A percentile compares a stretch with the other conserved stretches of the same genome.
Evolutionary conservation across 305 asterid genomes (phyloP).

Genomic region (Fraxinus greggii): DNA sequence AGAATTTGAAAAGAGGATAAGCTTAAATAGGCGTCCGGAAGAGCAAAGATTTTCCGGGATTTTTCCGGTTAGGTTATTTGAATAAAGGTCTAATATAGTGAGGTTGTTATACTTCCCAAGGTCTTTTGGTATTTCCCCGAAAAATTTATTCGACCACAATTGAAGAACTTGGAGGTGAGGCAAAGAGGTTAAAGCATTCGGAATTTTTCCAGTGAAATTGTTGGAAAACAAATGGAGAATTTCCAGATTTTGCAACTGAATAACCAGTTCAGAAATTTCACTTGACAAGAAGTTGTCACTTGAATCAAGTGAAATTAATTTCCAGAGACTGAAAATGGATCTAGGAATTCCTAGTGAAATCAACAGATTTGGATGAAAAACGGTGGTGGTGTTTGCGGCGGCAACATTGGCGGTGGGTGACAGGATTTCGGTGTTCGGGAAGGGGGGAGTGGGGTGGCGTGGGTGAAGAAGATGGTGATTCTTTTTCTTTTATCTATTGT

Average conservation of each 20-base stretch:
- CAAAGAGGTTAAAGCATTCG: slow-evolving; percentile 49
- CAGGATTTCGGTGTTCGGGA: too few species aligned
- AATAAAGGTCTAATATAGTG: slow-evolving; percentile 75
- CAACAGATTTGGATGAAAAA: too few species aligned
- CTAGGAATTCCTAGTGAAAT: slow-evolving; percentile 56
- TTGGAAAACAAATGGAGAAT: slow-evolving; percentile 75
- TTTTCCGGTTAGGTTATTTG: slow-evolving; percentile 63
- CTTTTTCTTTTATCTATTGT: too few species aligned
- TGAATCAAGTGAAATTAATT: slow-evolving; percentile 65
- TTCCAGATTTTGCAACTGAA: slow-evolving; percentile 46
- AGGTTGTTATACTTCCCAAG: slow-evolving; percentile 69
- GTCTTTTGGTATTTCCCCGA: slow-evolving; percentile 58
- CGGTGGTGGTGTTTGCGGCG: too few species aligned
- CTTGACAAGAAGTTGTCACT: slow-evolving; percentile 71
- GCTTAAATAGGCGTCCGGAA: slow-evolving; percentile 54
- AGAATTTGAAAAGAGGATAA: slow-evolving; percentile 71
- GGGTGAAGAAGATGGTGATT: too few species aligned
- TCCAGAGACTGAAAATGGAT: slow-evolving; percentile 46
- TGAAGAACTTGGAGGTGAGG: slow-evolving; percentile 78
- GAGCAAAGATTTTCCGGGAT: slow-evolving; percentile 59
- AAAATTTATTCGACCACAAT: slow-evolving; percentile 65
- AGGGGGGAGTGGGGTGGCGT: too few species aligned
- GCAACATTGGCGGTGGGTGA: too few species aligned
- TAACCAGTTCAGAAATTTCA: slow-evolving; percentile 51
- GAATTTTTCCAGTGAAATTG: slow-evolving; percentile 66